phyloP scores from a whole-genome alignment of 345 rosid genomes.

The Bruguiera sexangula region DNA sequence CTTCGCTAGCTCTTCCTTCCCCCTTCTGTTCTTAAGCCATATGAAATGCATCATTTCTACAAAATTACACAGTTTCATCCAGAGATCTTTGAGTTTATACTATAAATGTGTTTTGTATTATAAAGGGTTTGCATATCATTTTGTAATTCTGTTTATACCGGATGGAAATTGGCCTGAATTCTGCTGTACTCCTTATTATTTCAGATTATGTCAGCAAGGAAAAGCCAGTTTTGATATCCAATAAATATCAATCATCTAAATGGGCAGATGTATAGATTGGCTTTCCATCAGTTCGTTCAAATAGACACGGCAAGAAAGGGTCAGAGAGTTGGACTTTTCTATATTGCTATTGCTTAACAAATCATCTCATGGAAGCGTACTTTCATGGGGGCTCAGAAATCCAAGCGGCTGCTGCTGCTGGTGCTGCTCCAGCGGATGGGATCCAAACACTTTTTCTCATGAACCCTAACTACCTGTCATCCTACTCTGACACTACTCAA shows the following conservation, averaged over 20 bases:
- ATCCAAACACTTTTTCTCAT: slow-evolving; percentile 49
- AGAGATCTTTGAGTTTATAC: slow-evolving; percentile 3
- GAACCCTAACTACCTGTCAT: slow-evolving; percentile 45
- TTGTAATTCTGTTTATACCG: too few species aligned
- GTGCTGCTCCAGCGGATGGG: slow-evolving; percentile 30
- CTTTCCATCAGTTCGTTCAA: background rate
- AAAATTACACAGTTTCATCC: background rate
- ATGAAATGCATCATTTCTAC: background rate
- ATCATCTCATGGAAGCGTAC: slow-evolving; percentile 44
- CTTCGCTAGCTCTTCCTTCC: background rate
- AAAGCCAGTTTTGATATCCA: background rate
- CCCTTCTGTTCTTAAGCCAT: background rate
- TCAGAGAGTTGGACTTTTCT: background rate
- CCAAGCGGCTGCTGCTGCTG: slow-evolving; percentile 23
- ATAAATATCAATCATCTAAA: slow-evolving; percentile 9
- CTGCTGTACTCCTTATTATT: background rate
- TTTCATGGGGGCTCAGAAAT: slow-evolving; percentile 48
- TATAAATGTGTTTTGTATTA: background rate
- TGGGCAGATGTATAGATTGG: slow-evolving; percentile 10
- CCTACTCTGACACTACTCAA: slow-evolving; percentile 34
- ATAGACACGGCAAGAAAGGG: background rate
- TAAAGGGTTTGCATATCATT: background rate
- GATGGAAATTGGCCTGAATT: background rate
- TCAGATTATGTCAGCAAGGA: slow-evolving; percentile 3
- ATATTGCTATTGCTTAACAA: background rate